phyloP scores from a whole-genome alignment of 805 yeast species.

The Ogataea methylovora region DNA sequence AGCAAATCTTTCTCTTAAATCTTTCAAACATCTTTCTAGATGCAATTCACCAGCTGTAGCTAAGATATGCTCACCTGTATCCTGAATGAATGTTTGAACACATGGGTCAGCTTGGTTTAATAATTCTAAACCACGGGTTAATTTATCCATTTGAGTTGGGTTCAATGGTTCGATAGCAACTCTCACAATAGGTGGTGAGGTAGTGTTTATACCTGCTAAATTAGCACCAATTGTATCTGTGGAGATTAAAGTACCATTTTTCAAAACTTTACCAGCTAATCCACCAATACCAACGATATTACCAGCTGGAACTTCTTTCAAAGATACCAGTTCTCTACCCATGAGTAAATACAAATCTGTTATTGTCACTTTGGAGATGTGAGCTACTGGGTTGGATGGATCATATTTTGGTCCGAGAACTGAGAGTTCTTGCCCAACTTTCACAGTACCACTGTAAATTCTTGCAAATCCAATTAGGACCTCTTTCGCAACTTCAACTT shows the following conservation, averaged over 20 bases:
- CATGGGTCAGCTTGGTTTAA: conserved; percentile 92
- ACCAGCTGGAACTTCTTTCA: conserved; percentile 86
- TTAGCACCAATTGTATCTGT: conserved; percentile 57
- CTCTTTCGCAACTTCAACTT: conserved; percentile 41
- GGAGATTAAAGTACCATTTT: conserved; percentile 76
- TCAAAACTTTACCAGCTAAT: conserved; percentile 70
- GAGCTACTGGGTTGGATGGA: conserved; percentile 52
- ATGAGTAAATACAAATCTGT: conserved; percentile 72
- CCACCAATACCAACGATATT: conserved; percentile 94
- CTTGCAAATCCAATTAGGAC: conserved; percentile 83
- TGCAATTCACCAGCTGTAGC: conserved; percentile 97
- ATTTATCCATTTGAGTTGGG: conserved; percentile 67
- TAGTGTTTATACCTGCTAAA: conserved; percentile 65
- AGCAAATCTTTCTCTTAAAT: conserved; percentile 85
- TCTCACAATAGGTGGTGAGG: conserved; percentile 85
- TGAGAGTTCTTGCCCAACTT: conserved; percentile 65
- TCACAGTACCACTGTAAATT: conserved; percentile 76
- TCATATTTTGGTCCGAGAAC: conserved; percentile 85
- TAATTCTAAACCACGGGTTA: conserved; percentile 72
- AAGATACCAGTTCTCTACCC: conserved; percentile 84
- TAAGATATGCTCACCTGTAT: conserved; percentile 86
- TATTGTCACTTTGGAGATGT: conserved; percentile 49
- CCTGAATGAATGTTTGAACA: conserved; percentile 78
- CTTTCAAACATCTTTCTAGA: conserved; percentile 89
- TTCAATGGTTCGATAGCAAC: conserved; percentile 95